Conservation (phyloP, 2,329 filamentous ascomycete species). For the Aureobasidium sp. region DNA sequence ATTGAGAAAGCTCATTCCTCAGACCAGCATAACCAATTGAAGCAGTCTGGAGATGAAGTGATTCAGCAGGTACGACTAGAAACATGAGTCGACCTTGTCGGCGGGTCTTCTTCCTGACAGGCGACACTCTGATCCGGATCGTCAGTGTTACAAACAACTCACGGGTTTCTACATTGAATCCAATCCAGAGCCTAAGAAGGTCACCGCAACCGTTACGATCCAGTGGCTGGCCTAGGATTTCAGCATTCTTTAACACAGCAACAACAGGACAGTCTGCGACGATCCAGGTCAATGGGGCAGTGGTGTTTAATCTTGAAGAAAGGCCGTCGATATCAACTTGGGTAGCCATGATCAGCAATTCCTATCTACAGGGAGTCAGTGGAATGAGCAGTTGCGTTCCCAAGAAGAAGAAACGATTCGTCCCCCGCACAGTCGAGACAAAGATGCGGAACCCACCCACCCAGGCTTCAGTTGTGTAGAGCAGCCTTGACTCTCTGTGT, state of each 20-base stretch:
- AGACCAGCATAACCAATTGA: neutral
- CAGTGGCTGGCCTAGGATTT: neutral
- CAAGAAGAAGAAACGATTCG: neutral
- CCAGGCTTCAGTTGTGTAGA: neutral
- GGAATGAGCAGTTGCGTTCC: neutral
- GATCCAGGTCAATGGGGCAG: neutral
- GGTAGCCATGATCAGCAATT: neutral
- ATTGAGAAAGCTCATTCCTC: neutral
- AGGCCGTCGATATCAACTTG: slow-evolving; percentile 1
- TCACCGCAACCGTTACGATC: neutral
- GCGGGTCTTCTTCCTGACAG: neutral
- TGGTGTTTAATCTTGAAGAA: neutral
- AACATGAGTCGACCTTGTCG: slow-evolving; percentile 6
- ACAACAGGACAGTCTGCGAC: neutral
- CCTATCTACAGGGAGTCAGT: neutral
- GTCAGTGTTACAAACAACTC: slow-evolving; percentile 4
- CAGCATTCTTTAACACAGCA: neutral
- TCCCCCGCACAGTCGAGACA: neutral
- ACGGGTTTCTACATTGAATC: neutral
- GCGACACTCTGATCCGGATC: neutral
- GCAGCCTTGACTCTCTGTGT: slow-evolving; percentile 9
- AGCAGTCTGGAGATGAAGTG: neutral
- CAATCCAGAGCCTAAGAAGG: neutral
- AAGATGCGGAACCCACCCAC: slow-evolving; percentile 7
- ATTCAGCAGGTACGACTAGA: neutral